Evolutionary conservation across 768 basidiomycete species (phyloP).

Genomic region (Lentinula detonsa): DNA sequence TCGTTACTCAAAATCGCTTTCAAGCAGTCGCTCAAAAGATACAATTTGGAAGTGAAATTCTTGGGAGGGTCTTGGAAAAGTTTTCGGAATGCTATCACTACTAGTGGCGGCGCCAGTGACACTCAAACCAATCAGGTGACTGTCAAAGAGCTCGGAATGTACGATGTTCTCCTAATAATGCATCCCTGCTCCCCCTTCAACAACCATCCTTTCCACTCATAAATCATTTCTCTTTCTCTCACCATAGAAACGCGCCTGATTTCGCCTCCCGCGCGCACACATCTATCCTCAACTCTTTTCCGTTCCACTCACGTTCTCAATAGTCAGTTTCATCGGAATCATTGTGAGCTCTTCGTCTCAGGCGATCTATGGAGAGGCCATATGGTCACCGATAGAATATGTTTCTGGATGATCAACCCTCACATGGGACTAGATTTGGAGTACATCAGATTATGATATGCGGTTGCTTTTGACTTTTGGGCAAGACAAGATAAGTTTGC

Average conservation of each 20-base stretch:
- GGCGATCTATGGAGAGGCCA: conserved; percentile 68
- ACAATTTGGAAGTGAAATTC: conserved; percentile 62
- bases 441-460: conserved; percentile 23
- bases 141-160: conserved; percentile 17
- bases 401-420: conserved; percentile 62
- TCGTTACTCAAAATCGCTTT: conserved; percentile 63
- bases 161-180: conserved; percentile 56
- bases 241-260: conserved; percentile 61
- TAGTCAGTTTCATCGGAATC: conserved; percentile 77
- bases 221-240: too few species aligned
- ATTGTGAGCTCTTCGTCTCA: conserved; percentile 75
- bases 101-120: conserved; percentile 13
- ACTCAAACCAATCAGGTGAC: background rate
- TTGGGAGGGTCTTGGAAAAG: conserved; percentile 79
- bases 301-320: conserved; percentile 65
- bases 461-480: too few species aligned
- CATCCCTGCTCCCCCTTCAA: too few species aligned
- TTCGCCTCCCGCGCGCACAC: conserved; percentile 60
- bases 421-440: conserved; percentile 61
- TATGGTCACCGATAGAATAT: conserved; percentile 71
- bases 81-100: conserved; percentile 30
- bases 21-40: conserved; percentile 42
- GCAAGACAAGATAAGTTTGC: background rate
- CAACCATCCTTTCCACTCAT: too few species aligned
- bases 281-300: conserved; percentile 63